These are phyloP conservation scores for Epichloe festucae DNA, from an alignment of 2,329 filamentous ascomycete genomes.

Conservation along the genomic window DNA sequence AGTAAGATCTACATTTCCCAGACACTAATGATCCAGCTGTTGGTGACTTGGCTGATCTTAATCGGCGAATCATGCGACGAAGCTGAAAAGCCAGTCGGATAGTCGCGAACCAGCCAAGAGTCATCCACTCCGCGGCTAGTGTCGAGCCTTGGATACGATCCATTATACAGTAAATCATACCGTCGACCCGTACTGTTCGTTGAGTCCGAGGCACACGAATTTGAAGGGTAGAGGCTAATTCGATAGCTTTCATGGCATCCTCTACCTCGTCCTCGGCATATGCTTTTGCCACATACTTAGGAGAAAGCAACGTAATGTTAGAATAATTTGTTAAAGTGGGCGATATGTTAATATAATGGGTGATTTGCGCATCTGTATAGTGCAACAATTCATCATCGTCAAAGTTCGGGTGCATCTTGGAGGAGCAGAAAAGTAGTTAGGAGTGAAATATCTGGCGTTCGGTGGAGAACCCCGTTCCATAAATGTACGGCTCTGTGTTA, in stretches of 20 bases:
- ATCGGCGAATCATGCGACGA: background rate
- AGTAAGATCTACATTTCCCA: background rate
- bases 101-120: background rate
- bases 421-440: no score
- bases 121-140: background rate
- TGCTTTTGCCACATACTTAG: background rate
- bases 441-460: no score
- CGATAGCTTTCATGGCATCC: background rate
- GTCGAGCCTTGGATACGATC: background rate
- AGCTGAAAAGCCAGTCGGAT: background rate
- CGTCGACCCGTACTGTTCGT: background rate
- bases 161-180: background rate
- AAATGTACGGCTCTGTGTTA: no score
- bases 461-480: no score
- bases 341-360: no score
- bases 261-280: background rate
- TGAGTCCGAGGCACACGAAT: background rate
- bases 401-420: no score
- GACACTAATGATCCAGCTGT: background rate
- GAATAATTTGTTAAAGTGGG: no score
- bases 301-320: no score
- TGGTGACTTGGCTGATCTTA: background rate
- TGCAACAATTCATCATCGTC: no score
- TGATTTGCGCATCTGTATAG: no score
- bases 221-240: background rate